phyloP scores from a whole-genome alignment of 2,329 filamentous ascomycete species.

The Cytospora leucostoma region DNA sequence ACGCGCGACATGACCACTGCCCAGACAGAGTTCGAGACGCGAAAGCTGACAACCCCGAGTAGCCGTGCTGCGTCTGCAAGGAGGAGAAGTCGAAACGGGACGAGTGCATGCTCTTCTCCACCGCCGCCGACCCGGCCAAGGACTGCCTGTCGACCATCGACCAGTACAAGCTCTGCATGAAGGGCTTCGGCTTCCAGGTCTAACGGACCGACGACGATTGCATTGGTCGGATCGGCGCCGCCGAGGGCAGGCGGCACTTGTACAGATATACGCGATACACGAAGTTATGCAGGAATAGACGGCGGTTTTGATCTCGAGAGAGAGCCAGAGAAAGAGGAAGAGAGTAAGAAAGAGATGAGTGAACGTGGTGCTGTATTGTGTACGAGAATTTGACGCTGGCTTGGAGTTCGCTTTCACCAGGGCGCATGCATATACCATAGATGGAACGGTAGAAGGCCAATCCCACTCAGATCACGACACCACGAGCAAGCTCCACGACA shows the following conservation, averaged over 20 bases:
- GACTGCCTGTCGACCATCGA: conserved; percentile 83
- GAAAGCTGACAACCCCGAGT: conserved; percentile 9
- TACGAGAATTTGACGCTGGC: no score
- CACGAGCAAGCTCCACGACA: not conserved
- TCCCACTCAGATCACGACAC: conserved; percentile 13
- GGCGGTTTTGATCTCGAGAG: not conserved
- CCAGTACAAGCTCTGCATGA: conserved; percentile 90
- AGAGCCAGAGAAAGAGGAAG: not conserved
- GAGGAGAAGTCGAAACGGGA: conserved; percentile 89
- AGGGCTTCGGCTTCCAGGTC: conserved; percentile 83
- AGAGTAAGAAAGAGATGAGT: not conserved
- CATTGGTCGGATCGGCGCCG: no score
- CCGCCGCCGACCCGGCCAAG: conserved; percentile 74
- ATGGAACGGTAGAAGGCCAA: conserved; percentile 12
- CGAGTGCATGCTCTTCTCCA: conserved; percentile 99
- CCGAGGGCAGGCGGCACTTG: not conserved
- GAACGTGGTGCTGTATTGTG: no score
- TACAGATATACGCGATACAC: conserved; percentile 19
- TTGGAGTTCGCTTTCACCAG: not conserved
- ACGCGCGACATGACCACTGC: not conserved
- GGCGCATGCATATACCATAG: conserved; percentile 13
- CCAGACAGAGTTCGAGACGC: not conserved
- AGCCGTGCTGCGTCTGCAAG: conserved; percentile 98
- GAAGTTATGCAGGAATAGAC: no score
- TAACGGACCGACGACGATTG: conserved; percentile 33